These are phyloP conservation scores for Penicillium griseofulvum DNA, from an alignment of 2,329 filamentous ascomycete genomes.

Conservation along the genomic window DNA sequence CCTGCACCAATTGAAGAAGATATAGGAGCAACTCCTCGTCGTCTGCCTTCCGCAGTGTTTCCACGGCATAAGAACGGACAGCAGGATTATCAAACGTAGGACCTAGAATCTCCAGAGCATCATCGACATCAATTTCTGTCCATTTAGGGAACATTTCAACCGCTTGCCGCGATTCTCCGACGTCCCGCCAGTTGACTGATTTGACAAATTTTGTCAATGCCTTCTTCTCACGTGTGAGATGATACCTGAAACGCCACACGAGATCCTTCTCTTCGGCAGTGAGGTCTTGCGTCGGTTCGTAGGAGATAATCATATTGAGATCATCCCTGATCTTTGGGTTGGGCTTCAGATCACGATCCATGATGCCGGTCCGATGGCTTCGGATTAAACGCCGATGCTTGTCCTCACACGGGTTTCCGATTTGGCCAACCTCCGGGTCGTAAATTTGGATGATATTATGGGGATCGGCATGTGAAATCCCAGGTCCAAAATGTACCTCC, in stretches of 20 bases:
- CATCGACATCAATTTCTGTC: constrained; percentile 96
- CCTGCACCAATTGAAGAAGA: constrained; percentile 89
- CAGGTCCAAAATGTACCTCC: constrained; percentile 85
- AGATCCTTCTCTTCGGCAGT: constrained; percentile 91
- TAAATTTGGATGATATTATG: constrained; percentile 74
- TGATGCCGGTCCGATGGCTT: constrained; percentile 86
- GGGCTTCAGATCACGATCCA: constrained; percentile 92
- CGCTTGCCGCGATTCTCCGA: constrained; percentile 80
- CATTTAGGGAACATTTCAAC: constrained; percentile 87
- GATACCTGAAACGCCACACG: constrained; percentile 96
- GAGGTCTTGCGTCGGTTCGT: constrained; percentile 85
- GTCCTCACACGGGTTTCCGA: constrained; percentile 89
- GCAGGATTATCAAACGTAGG: constrained; percentile 86
- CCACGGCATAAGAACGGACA: constrained; percentile 89
- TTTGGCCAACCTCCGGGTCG: constrained; percentile 85
- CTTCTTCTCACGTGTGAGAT: constrained; percentile 85
- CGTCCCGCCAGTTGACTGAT: constrained; percentile 90
- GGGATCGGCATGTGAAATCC: constrained; percentile 68
- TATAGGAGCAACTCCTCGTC: constrained; percentile 90
- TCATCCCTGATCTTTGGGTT: constrained; percentile 95
- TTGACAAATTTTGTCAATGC: constrained; percentile 97
- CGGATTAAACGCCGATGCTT: constrained; percentile 91
- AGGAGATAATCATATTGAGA: constrained; percentile 84
- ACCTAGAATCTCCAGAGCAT: constrained; percentile 88
- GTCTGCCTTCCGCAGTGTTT: constrained; percentile 84